Base-by-base conservation (phyloP, 2,329 filamentous ascomycete species). In the Aspergillus sp. region DNA sequence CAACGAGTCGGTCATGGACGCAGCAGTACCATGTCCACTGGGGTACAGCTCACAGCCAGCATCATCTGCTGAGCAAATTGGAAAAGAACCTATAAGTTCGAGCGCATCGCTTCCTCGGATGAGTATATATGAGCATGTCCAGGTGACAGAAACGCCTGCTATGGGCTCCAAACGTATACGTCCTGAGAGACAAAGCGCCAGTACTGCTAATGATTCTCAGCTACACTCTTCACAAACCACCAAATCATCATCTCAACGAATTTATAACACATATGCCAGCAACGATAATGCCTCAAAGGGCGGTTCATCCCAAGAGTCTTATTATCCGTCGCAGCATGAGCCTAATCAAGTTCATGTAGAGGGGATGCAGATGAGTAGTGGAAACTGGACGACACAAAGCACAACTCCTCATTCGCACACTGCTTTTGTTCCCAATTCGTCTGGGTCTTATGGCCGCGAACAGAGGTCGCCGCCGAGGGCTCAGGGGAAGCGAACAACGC, bases 1-100 rank as follows among this genome's bases (percentile, higher is more conserved):
- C 41, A 60, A 66, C 4, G 64, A 67, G 6, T 36, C 33, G 12
- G 42, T 27, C 29, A 66, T 68, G 65, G 64, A 67, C 42, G 58
- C 57, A 9, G 60, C 58, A 45, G 50, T 68, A n/a, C 65, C 65
- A 19, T 55, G 51, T 43, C 58, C 62, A 19, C 54, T 67, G 4
- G 56, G 52, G 7, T 49, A 50, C 33, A 51, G 43, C 30, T 48
- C 56, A 19, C 63, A 60, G 43, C 48, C 57, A 41, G 46, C 47
- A 9, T 52, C 53, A 28, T 47, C 49, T 42, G 46, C 46, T 44
- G 61, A 54, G 46, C 62, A 61, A 26, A 42, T 45, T 5, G 57
- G 58, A 38, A 50, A 53, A 29, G 57, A 53, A 27, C 27, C 53
- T 7, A 47, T 42, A 32, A 61, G 58, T 42, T 59, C 60, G 3